Evolutionary conservation across 2,329 filamentous ascomycete genomes (phyloP).

Genomic region (Paracorniculantispora psalliotae): DNA sequence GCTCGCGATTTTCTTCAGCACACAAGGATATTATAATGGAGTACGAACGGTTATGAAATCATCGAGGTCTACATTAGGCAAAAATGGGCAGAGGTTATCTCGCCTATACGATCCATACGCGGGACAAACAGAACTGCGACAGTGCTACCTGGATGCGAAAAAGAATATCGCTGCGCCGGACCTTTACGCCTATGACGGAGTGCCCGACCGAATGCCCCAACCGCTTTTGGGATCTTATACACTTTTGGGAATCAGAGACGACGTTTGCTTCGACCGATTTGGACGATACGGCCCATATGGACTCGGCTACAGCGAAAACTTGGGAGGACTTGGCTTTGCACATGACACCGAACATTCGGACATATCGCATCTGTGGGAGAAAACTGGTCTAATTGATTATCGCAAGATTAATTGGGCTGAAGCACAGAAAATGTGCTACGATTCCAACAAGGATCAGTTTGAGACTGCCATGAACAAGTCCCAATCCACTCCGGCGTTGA

Average conservation of each 20-base stretch:
- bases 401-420: constrained; percentile 49
- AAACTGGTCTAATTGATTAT: constrained; percentile 53
- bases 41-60: constrained; percentile 61
- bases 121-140: constrained; percentile 47
- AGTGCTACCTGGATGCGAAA: constrained; percentile 61
- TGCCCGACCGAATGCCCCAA: constrained; percentile 72
- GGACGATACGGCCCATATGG: constrained; percentile 82
- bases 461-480: constrained; percentile 31
- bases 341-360: constrained; percentile 67
- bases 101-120: constrained; percentile 66
- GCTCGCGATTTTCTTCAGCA: constrained; percentile 42
- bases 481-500: constrained; percentile 21
- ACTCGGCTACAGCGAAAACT: constrained; percentile 67
- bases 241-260: constrained; percentile 65
- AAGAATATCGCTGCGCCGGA: constrained; percentile 55
- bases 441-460: constrained; percentile 59
- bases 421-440: constrained; percentile 49
- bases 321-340: constrained; percentile 67
- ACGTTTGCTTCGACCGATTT: constrained; percentile 85
- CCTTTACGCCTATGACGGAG: constrained; percentile 62
- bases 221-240: constrained; percentile 72
- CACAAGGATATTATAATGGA: constrained; percentile 76
- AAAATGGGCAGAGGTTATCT: constrained; percentile 26
- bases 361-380: constrained; percentile 53
- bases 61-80: neutral